A percentile compares a stretch with the other conserved stretches of the same genome.
These are phyloP conservation scores for Tuber calosporum DNA, from an alignment of 495 filamentous ascomycete species.

Conservation along the genomic window DNA sequence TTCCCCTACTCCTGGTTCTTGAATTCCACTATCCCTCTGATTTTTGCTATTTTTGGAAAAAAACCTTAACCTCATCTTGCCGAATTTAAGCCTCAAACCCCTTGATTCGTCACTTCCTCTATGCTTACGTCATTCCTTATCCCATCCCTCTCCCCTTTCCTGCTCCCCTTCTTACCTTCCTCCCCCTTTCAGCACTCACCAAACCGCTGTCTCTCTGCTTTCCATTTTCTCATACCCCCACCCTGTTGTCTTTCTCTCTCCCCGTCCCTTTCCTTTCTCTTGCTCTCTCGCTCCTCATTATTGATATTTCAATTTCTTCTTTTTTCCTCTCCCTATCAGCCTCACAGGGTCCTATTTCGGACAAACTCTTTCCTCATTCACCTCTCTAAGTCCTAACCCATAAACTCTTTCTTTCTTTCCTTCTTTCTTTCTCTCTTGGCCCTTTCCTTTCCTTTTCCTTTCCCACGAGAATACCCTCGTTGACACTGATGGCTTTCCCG, in stretches of 20 bases:
- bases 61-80: neutral
- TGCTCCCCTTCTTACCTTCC: too few species aligned
- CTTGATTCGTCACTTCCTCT: neutral
- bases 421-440: slow-evolving; percentile 7
- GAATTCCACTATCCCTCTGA: neutral
- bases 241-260: neutral
- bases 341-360: neutral
- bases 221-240: neutral
- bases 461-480: slow-evolving; percentile 7
- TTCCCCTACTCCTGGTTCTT: neutral
- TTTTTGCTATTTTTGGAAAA: neutral
- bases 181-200: neutral
- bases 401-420: slow-evolving; percentile 1
- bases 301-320: neutral
- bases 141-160: neutral
- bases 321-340: neutral
- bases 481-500: slow-evolving; percentile 30
- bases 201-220: neutral
- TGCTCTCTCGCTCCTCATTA: neutral
- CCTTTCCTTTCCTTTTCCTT: slow-evolving; percentile 7
- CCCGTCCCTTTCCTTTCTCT: neutral
- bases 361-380: slow-evolving; percentile 11
- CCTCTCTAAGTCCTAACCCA: slow-evolving; percentile 3
- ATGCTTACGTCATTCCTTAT: neutral
- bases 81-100: too few species aligned